phyloP scores from a whole-genome alignment of 495 filamentous ascomycete genomes.

The Aspergillus diversus region DNA sequence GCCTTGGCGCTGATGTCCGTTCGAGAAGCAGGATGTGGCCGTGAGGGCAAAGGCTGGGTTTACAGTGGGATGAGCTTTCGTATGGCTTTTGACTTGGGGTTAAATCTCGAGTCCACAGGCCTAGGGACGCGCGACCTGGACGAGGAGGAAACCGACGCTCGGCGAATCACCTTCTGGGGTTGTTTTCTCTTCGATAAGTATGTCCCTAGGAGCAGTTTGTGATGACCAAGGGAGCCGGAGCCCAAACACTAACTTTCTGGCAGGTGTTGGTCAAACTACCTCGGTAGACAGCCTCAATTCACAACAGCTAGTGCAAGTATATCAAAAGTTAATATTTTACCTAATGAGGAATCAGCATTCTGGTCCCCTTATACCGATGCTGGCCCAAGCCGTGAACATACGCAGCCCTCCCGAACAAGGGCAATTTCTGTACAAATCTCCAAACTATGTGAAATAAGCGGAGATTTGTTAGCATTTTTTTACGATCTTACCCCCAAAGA shows the following conservation, averaged over 20 bases:
- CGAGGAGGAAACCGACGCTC: conserved; percentile 85
- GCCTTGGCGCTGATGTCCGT: conserved; percentile 96
- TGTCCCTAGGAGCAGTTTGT: conserved; percentile 22
- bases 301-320: conserved; percentile 76
- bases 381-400: conserved; percentile 67
- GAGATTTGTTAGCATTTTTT: conserved; percentile 85
- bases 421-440: conserved; percentile 82
- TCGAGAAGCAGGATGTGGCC: conserved; percentile 90
- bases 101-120: conserved; percentile 82
- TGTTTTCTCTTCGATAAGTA: conserved; percentile 96
- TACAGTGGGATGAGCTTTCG: conserved; percentile 98
- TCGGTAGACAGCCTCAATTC: conserved; percentile 89
- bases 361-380: conserved; percentile 92
- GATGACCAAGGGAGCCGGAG: conserved; percentile 6
- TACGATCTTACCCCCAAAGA: conserved; percentile 77
- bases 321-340: conserved; percentile 90
- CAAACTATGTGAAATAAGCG: conserved; percentile 87
- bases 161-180: conserved; percentile 96
- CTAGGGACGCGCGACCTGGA: conserved; percentile 63
- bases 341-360: conserved; percentile 77
- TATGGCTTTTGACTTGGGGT: conserved; percentile 94
- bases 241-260: conserved; percentile 22
- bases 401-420: conserved; percentile 82
- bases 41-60: conserved; percentile 96
- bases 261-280: conserved; percentile 96